Percentiles rank a stretch among this genome's conserved stretches.
phyloP scores from a whole-genome alignment of 768 basidiomycete genomes.

The Trametes gibbosa region DNA sequence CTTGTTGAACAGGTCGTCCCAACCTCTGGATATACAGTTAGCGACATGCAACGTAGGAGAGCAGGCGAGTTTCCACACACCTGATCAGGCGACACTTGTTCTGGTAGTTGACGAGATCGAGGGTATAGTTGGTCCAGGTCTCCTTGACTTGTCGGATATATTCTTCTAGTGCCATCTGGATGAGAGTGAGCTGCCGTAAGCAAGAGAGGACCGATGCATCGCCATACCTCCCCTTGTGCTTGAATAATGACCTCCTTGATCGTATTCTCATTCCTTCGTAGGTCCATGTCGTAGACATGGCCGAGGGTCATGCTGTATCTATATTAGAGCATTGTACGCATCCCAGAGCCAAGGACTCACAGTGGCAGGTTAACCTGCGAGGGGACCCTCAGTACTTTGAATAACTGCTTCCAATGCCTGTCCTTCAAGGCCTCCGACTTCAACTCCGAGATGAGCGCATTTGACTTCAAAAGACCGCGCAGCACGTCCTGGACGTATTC shows the following conservation, averaged over 20 bases:
- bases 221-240: conserved; percentile 88
- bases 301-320: conserved; percentile 83
- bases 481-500: conserved; percentile 96
- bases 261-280: conserved; percentile 85
- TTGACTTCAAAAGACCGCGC: conserved; percentile 83
- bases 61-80: conserved; percentile 38
- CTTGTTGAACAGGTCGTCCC: conserved; percentile 96
- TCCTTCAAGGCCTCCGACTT: conserved; percentile 98
- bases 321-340: conserved; percentile 8
- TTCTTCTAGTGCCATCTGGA: conserved; percentile 91
- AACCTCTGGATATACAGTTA: conserved; percentile 55
- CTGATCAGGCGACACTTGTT: conserved; percentile 96
- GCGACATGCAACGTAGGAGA: background rate
- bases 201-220: background rate
- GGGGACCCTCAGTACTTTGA: conserved; percentile 80
- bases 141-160: conserved; percentile 97
- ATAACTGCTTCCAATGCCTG: conserved; percentile 96
- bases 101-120: conserved; percentile 97
- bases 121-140: conserved; percentile 92
- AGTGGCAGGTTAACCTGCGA: conserved; percentile 72
- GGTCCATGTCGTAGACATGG: conserved; percentile 93
- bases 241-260: conserved; percentile 97
- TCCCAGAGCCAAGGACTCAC: conserved; percentile 39
- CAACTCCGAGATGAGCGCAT: conserved; percentile 85
- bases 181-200: conserved; percentile 6